These are phyloP conservation scores for Morella rubra DNA, from an alignment of 306 rosid genomes.

Conservation along the genomic window DNA sequence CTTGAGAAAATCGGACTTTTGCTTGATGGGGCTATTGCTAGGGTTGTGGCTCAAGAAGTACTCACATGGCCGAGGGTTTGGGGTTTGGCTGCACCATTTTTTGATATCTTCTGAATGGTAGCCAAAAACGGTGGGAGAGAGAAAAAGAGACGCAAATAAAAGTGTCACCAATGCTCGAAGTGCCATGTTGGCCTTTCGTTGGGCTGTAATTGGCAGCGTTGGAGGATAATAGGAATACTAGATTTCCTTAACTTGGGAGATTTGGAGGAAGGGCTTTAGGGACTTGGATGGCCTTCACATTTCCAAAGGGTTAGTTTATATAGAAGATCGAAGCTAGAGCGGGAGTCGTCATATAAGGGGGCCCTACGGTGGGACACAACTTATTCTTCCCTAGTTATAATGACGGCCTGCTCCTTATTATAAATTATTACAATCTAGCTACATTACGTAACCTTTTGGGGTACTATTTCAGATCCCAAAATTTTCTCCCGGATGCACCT, in stretches of 20 bases:
- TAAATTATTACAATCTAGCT: no score
- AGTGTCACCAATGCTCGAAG: slow-evolving; percentile 14
- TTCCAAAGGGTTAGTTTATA: not conserved
- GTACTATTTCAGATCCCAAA: not conserved
- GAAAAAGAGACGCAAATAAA: slow-evolving; percentile 24
- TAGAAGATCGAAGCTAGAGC: not conserved
- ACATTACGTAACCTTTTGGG: not conserved
- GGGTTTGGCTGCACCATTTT: slow-evolving; percentile 82
- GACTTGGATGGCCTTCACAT: not conserved
- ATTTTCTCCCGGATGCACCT: no score
- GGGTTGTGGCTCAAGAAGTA: slow-evolving; percentile 42
- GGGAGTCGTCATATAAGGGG: not conserved
- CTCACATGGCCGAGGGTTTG: slow-evolving; percentile 71
- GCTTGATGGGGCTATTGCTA: slow-evolving; percentile 37
- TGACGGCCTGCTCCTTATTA: no score
- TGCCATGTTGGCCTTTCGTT: not conserved
- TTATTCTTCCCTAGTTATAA: not conserved
- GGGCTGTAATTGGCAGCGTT: not conserved
- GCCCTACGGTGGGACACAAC: not conserved
- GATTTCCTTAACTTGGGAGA: not conserved
- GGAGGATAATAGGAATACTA: not conserved
- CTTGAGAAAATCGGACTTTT: slow-evolving; percentile 59
- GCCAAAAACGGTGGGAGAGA: slow-evolving; percentile 20
- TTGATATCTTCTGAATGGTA: slow-evolving; percentile 40
- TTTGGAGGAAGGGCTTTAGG: not conserved